Conservation (phyloP, 2,329 filamentous ascomycete genomes). For the Cordyceps pruinosa region DNA sequence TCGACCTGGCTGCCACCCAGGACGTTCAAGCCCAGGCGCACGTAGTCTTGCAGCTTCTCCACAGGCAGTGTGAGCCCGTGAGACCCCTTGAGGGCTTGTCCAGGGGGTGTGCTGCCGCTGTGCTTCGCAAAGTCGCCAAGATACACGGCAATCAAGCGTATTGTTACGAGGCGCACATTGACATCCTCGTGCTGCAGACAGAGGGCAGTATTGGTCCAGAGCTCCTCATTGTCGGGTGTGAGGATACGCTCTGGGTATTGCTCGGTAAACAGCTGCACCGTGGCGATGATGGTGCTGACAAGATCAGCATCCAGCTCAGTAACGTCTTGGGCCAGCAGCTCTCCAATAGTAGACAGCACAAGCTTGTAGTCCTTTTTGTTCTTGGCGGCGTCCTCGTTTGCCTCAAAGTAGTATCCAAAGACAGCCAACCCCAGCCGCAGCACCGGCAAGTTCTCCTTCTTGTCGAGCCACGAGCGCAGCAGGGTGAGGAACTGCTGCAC, state of each 20-base stretch:
- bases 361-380: constrained; percentile 62
- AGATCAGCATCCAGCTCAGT: constrained; percentile 60
- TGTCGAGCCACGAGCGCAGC: constrained; percentile 68
- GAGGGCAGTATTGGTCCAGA: constrained; percentile 65
- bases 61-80: constrained; percentile 62
- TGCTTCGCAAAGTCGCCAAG: constrained; percentile 70
- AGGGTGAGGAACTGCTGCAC: constrained; percentile 63
- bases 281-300: constrained; percentile 64
- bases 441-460: constrained; percentile 65
- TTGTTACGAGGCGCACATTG: constrained; percentile 69
- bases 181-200: constrained; percentile 66
- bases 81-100: constrained; percentile 59
- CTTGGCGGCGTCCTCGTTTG: constrained; percentile 48
- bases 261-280: constrained; percentile 60
- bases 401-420: constrained; percentile 77
- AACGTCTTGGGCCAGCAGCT: constrained; percentile 46
- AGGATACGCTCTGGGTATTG: constrained; percentile 59
- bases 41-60: constrained; percentile 56
- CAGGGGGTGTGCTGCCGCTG: constrained; percentile 37
- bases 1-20: constrained; percentile 59
- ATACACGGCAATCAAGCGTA: constrained; percentile 68
- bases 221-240: constrained; percentile 46
- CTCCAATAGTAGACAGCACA: constrained; percentile 48
- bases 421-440: constrained; percentile 69
- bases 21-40: constrained; percentile 41